phyloP scores from a whole-genome alignment of 2,329 filamentous ascomycete genomes.

The Simplicillium aogashimaense region DNA sequence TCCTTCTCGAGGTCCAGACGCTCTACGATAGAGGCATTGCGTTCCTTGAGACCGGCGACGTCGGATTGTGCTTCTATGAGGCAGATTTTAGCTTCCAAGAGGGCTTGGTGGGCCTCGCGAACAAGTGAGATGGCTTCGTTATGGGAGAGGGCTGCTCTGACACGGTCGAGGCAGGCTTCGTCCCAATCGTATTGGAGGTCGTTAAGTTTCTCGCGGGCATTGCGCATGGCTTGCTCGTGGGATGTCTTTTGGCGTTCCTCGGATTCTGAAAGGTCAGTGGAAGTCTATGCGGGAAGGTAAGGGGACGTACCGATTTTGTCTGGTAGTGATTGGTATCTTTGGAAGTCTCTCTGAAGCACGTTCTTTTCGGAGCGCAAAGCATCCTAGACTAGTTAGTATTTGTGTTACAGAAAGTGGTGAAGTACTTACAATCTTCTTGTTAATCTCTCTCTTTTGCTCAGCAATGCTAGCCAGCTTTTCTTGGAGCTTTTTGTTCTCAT shows the following conservation, averaged over 20 bases:
- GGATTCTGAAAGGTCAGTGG: no score
- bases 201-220: slow-evolving; percentile 27
- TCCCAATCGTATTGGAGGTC: slow-evolving; percentile 46
- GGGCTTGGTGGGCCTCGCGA: slow-evolving; percentile 48
- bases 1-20: slow-evolving; percentile 36
- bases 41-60: slow-evolving; percentile 53
- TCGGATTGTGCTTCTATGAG: slow-evolving; percentile 80
- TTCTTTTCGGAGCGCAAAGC: slow-evolving; percentile 52
- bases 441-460: slow-evolving; percentile 24
- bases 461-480: slow-evolving; percentile 30
- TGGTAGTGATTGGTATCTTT: slow-evolving; percentile 57
- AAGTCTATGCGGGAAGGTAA: no score
- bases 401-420: slow-evolving; percentile 11
- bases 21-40: slow-evolving; percentile 50
- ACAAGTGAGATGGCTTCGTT: slow-evolving; percentile 54
- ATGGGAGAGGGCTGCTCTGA: slow-evolving; percentile 39
- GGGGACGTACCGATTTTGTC: no score
- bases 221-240: slow-evolving; percentile 20
- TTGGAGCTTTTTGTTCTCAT: slow-evolving; percentile 22
- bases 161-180: slow-evolving; percentile 43
- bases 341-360: slow-evolving; percentile 54
- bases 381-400: slow-evolving; percentile 26
- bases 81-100: slow-evolving; percentile 61
- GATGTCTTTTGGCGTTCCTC: slow-evolving; percentile 21
- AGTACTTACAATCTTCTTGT: slow-evolving; percentile 24